Conservation (phyloP, 2,329 filamentous ascomycete genomes). For the Botrytis medusae region DNA sequence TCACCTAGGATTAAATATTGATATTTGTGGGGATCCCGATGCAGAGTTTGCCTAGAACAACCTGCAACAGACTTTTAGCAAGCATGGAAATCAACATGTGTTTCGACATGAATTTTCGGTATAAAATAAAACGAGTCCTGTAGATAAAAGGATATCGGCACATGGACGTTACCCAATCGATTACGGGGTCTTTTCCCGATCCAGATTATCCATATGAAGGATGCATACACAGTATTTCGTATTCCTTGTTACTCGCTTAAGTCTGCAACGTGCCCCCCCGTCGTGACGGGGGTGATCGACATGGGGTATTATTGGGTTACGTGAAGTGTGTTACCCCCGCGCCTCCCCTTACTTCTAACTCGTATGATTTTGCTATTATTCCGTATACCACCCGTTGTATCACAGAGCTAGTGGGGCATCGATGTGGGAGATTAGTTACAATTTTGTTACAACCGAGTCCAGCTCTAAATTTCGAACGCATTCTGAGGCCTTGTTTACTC, state of each 20-base stretch:
- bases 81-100: not conserved
- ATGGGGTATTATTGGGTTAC: not conserved
- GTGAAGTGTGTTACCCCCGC: not conserved
- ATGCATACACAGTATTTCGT: not conserved
- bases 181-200: constrained; percentile 2
- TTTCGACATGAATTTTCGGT: constrained; percentile 3
- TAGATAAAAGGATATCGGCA: not conserved
- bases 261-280: not conserved
- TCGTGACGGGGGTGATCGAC: not conserved
- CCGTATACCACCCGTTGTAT: not conserved
- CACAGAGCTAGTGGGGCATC: not conserved
- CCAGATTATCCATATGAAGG: not conserved
- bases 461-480: not conserved
- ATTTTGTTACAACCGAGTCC: not conserved
- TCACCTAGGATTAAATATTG: constrained; percentile 6
- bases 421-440: not conserved
- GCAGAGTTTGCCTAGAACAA: not conserved
- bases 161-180: constrained; percentile 7
- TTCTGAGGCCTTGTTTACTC: not conserved
- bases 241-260: constrained; percentile 4
- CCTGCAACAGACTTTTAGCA: not conserved
- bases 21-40: constrained; percentile 9
- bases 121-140: not conserved
- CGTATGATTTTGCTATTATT: not conserved
- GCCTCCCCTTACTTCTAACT: not conserved